Evolutionary conservation across 768 basidiomycete genomes (phyloP).

Genomic region (Boletus pseudopeckii): DNA sequence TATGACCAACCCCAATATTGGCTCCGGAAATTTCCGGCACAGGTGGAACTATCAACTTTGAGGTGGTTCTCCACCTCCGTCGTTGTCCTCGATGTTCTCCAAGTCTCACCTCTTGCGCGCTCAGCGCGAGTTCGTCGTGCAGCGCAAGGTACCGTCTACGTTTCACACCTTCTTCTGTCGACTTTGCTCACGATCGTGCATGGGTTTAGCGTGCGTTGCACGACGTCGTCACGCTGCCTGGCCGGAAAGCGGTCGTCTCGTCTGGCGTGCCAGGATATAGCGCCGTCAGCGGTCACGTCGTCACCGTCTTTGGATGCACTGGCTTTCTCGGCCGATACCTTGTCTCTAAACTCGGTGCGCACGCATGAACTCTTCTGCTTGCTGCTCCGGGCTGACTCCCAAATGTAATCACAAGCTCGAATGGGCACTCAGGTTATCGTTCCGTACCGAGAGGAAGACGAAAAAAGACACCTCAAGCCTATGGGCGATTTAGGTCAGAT

Average conservation of each 20-base stretch:
- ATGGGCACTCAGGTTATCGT: constrained; percentile 90
- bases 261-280: constrained; percentile 82
- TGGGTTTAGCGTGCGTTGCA: constrained; percentile 63
- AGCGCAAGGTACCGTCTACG: constrained; percentile 41
- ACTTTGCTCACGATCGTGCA: background rate
- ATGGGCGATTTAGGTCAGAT: constrained; percentile 98
- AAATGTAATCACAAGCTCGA: constrained; percentile 57
- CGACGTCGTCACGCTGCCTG: constrained; percentile 62
- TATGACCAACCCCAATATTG: background rate
- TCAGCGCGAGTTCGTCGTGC: constrained; percentile 45
- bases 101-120: constrained; percentile 48
- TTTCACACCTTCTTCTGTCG: background rate
- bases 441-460: constrained; percentile 94
- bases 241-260: constrained; percentile 63
- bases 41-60: constrained; percentile 1
- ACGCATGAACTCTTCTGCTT: background rate
- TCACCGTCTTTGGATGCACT: constrained; percentile 96
- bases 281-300: constrained; percentile 85
- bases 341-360: constrained; percentile 84
- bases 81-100: constrained; percentile 39
- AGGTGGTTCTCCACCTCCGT: constrained; percentile 6
- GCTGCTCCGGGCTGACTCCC: background rate
- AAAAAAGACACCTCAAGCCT: constrained; percentile 82
- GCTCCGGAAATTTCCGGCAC: constrained; percentile 27
- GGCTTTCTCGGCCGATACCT: constrained; percentile 94